phyloP scores from a whole-genome alignment of 257 asterid species.

The Penstemon newberryi region DNA sequence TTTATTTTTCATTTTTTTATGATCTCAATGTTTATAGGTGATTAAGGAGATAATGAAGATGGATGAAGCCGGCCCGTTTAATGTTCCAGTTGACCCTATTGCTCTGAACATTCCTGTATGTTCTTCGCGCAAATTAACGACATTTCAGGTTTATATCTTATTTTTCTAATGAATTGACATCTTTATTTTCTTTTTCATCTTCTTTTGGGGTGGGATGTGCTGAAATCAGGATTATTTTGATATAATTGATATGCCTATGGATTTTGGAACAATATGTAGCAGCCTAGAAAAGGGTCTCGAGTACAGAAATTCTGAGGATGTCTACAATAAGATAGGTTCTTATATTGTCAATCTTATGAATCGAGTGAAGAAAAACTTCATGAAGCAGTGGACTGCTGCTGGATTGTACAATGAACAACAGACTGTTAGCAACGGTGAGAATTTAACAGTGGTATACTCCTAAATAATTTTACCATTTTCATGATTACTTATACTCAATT shows the following conservation, averaged over 20 bases:
- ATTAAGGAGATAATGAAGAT: conserved; percentile 40
- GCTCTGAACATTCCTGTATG: conserved; percentile 39
- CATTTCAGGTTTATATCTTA: background rate
- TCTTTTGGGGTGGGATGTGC: background rate
- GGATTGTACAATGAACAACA: background rate
- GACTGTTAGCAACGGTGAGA: conserved; percentile 35
- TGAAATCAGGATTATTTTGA: conserved; percentile 59
- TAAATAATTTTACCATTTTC: no score
- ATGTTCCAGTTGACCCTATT: conserved; percentile 24
- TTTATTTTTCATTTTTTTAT: conserved; percentile 3
- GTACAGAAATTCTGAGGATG: conserved; percentile 55
- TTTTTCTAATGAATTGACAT: conserved; percentile 14
- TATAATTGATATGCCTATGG: conserved; percentile 63
- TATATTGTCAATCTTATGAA: no score
- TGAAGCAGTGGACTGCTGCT: no score
- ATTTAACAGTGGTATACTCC: no score
- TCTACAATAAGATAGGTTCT: no score
- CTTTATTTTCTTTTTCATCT: background rate
- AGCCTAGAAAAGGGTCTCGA: conserved; percentile 57
- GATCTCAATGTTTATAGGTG: conserved; percentile 39
- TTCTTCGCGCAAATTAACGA: background rate
- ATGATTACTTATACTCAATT: no score
- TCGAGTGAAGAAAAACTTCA: no score
- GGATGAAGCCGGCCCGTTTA: conserved; percentile 20
- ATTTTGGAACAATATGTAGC: conserved; percentile 60